Conservation (phyloP, 2,329 filamentous ascomycete species). For the Colletotrichum ledebouriae region DNA sequence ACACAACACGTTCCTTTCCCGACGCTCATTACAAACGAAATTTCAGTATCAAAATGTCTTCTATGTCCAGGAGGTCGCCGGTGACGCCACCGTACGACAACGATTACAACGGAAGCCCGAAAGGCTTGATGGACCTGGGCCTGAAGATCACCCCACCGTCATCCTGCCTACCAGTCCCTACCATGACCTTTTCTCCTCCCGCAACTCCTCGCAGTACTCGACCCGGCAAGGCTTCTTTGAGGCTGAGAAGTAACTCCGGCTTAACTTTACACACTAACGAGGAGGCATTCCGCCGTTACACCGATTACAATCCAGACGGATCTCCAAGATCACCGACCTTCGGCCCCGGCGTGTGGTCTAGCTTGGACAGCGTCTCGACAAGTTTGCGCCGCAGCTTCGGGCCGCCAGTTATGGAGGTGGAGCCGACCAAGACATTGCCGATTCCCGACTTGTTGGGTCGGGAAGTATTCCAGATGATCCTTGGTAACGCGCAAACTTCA, state of each 20-base stretch:
- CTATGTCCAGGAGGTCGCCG: constrained; percentile 30
- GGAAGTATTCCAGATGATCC: constrained; percentile 64
- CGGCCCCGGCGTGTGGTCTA: constrained; percentile 41
- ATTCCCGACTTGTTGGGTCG: constrained; percentile 63
- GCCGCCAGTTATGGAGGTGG: constrained; percentile 22
- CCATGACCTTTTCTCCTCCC: constrained; percentile 46
- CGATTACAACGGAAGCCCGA: constrained; percentile 16
- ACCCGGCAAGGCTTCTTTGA: constrained; percentile 45
- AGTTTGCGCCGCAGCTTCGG: constrained; percentile 39
- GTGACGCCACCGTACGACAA: constrained; percentile 39
- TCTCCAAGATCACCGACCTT: constrained; percentile 48
- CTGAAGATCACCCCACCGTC: constrained; percentile 15
- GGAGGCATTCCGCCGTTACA: constrained; percentile 60
- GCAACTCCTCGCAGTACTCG: constrained; percentile 44
- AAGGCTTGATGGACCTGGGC: constrained; percentile 10
- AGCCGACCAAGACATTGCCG: constrained; percentile 42
- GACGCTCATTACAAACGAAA: constrained; percentile 24
- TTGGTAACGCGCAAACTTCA: constrained; percentile 62
- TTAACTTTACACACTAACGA: constrained; percentile 61
- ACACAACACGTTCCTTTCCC: constrained; percentile 20
- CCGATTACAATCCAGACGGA: constrained; percentile 59
- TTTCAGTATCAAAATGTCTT: constrained; percentile 25
- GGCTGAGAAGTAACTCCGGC: constrained; percentile 61
- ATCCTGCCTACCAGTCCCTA: constrained; percentile 14
- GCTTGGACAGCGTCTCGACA: constrained; percentile 42